Evolutionary conservation across 1,284 basidiomycete species (phyloP), one percentile per base, ranked within the genome.

Genomic region (Sanghuangporus sanghuang): DNA sequence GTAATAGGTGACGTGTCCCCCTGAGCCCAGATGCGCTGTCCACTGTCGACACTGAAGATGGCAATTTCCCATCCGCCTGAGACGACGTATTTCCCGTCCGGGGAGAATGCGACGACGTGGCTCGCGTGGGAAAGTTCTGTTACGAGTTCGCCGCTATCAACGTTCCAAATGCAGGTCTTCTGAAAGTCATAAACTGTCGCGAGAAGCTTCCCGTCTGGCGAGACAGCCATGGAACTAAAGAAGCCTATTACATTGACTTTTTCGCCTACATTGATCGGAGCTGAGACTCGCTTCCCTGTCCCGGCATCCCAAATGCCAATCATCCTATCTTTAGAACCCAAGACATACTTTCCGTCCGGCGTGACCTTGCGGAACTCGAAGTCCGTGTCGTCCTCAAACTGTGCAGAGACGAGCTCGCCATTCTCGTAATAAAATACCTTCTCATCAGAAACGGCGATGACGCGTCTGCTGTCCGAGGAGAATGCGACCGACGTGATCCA

Each of bases 351-450:
- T 3, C 27, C 27, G 27, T 32, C 27, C 5, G 27, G 3, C 3
- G 27, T 3, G 27, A 32, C 27, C 27, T 4, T 4, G 27, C 27
- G 27, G 27, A 32, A 32, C 27, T 3, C 27, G 27, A 32, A 2
- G 23, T 23, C 23, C 2, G 23, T 23, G 2, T 23, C 23, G 27
- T 32, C 27, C 27, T 32, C 27, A 32, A 32, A 32, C 3, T 32
- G 27, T 3, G 5, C 27, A 32, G 27, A 5, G 27, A 32, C 27
- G 3, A 32, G 16, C 93, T 95, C 71, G 96, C 27, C 27, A 32
- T 32, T 32, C 27, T 32, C 27, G 27, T 32, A 32, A 32, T 32
- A 32, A 32, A 32, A 32, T 32, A 32, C 5, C 27, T 32, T 32
- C 27, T 5, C 27, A 32, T 32, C 5, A 32, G 27, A 32, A 32